Evolutionary conservation across 2,329 filamentous ascomycete genomes (phyloP).

Genomic region (Colletotrichum kahawae): DNA sequence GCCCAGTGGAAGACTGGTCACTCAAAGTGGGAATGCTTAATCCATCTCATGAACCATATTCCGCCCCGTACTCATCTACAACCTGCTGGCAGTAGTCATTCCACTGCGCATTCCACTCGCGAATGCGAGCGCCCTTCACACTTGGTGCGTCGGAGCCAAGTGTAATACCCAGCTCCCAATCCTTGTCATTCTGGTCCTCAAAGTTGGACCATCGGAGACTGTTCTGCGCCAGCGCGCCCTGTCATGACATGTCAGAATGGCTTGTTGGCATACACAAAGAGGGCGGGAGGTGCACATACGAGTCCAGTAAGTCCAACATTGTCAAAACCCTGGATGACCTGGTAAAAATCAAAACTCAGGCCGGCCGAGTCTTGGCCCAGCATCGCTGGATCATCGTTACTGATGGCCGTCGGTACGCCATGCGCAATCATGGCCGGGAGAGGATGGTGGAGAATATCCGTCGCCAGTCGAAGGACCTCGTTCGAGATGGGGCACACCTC

Average conservation of each 20-base stretch:
- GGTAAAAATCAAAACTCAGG: constrained; percentile 60
- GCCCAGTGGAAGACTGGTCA: background rate
- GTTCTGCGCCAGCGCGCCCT: constrained; percentile 77
- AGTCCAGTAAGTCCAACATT: constrained; percentile 88
- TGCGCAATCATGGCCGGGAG: constrained; percentile 68
- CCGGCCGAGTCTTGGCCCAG: constrained; percentile 49
- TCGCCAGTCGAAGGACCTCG: constrained; percentile 63
- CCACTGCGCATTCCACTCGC: constrained; percentile 82
- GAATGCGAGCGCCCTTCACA: constrained; percentile 73
- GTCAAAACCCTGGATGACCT: constrained; percentile 57
- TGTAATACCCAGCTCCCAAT: constrained; percentile 76
- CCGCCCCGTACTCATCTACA: constrained; percentile 66
- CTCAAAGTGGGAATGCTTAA: background rate
- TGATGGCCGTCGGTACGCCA: constrained; percentile 82
- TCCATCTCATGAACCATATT: background rate
- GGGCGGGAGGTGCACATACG: constrained; percentile 48
- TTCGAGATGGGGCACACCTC: constrained; percentile 86
- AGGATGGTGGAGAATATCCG: background rate
- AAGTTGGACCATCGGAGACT: constrained; percentile 90
- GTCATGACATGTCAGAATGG: background rate
- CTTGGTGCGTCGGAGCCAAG: constrained; percentile 76
- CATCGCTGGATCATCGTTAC: constrained; percentile 91
- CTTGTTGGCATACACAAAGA: background rate
- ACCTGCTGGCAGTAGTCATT: constrained; percentile 93
- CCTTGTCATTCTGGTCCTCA: constrained; percentile 74